Base-by-base conservation (phyloP, 2,329 filamentous ascomycete species). In the Balansia obtecta region DNA sequence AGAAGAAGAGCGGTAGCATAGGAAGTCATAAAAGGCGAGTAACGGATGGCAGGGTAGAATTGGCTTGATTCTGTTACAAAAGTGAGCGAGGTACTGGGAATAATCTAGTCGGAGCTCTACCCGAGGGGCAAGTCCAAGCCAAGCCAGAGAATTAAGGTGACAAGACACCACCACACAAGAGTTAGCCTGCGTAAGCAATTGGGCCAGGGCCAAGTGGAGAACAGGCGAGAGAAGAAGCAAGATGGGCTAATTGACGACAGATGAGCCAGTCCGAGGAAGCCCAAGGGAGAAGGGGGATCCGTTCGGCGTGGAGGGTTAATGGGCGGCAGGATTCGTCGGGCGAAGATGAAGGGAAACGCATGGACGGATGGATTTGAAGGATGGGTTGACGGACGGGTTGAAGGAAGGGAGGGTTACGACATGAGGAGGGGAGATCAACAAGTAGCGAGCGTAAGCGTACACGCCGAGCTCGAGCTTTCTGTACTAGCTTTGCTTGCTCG, bases 61-160 rank as follows among this genome's bases (percentile, higher is more conserved):
- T 50, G 42, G 20, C 22, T 41, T 41, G 11, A 20, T 16, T 40
- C 18, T 39, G 7, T n/a, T 46, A 5, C 8, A 15, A 15, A n/a
- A 12, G 6, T 46, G n/a, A 50, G 49, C 34, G 32, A 20, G 42
- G 16, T 20, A 10, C n/a, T 20, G 43, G 12, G 40, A 33, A 15
- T 46, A 22, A 27, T 37, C 41, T 50, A 18, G 37, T 50, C 37
- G 27, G 43, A 38, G 30, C 16, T 49, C 48, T 39, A 30, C 41
- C 41, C 41, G 41, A 27, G 22, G 32, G 40, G 8, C 15, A 20
- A 40, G 38, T 39, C 33, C 46, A 15, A 18, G 33, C 33, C 45
- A 27, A 38, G 20, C 16, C 18, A 12, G 20, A 16, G 20, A 3
- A 30, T 27, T 3, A 37, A 37, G 10, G 33, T 11, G 33, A 37